Percentiles rank a stretch among this genome's conserved stretches.
Conservation (phyloP, 768 basidiomycete species). For the Pleurotus cornucopiae region DNA sequence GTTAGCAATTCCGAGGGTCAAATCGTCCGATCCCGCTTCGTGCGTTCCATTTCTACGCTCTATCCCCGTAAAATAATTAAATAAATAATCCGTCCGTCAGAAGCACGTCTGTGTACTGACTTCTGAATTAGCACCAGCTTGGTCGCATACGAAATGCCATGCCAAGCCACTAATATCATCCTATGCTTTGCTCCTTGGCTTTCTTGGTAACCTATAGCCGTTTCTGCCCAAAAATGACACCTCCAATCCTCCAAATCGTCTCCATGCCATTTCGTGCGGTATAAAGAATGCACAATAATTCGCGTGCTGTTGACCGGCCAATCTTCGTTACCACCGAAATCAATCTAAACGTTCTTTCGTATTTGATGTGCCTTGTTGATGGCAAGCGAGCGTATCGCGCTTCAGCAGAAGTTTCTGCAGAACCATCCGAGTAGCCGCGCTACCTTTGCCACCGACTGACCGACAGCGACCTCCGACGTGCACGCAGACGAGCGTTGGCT, state of each 20-base stretch:
- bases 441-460: not conserved
- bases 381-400: not conserved
- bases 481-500: not conserved
- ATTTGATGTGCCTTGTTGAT: not conserved
- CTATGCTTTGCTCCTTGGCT: constrained; percentile 3
- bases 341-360: not conserved
- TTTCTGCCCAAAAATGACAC: constrained; percentile 1
- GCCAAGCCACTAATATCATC: constrained; percentile 3
- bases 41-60: constrained; percentile 2
- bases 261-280: not conserved
- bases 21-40: constrained; percentile 7
- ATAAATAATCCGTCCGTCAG: not conserved
- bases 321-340: not conserved
- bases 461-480: not conserved
- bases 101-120: not conserved
- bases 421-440: not conserved
- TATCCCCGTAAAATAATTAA: constrained; percentile 9
- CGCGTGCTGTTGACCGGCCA: not conserved
- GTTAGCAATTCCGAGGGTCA: constrained; percentile 8
- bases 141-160: constrained; percentile 9
- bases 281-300: not conserved
- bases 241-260: constrained; percentile 3
- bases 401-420: not conserved
- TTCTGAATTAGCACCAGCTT: constrained; percentile 10
- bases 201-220: not conserved